These are phyloP conservation scores for Leccinum sublutescens DNA, from an alignment of 768 basidiomycete genomes.

Conservation along the genomic window DNA sequence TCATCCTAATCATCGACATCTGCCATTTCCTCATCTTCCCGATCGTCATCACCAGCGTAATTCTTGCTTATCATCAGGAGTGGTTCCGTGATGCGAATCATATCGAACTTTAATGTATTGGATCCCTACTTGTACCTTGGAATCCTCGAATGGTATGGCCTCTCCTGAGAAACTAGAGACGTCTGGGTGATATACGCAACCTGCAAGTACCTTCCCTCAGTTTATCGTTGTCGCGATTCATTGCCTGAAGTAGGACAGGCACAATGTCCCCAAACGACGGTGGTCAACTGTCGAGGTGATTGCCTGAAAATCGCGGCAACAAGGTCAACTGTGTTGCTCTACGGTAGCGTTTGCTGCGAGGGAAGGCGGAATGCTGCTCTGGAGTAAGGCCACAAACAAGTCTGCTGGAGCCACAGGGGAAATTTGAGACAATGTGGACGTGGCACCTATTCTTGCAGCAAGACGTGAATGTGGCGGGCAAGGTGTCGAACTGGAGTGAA, in stretches of 20 bases:
- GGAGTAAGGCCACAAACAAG: constrained; percentile 61
- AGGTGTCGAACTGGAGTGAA: constrained; percentile 51
- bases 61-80: too few relatives aligned
- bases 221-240: constrained; percentile 46
- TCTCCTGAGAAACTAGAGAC: too few relatives aligned
- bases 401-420: constrained; percentile 67
- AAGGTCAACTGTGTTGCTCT: constrained; percentile 74
- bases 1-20: too few relatives aligned
- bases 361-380: constrained; percentile 57
- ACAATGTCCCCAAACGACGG: constrained; percentile 61
- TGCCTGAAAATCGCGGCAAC: constrained; percentile 77
- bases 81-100: too few relatives aligned
- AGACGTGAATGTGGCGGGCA: constrained; percentile 67
- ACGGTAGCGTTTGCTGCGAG: constrained; percentile 50
- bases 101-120: too few relatives aligned
- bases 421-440: constrained; percentile 81
- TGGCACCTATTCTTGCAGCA: constrained; percentile 91
- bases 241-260: constrained; percentile 66
- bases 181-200: too few relatives aligned
- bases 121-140: too few relatives aligned
- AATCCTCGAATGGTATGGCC: too few relatives aligned
- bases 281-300: constrained; percentile 62
- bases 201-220: too few relatives aligned
- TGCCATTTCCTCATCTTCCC: too few relatives aligned
- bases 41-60: too few relatives aligned